Evolutionary conservation across 2,329 filamentous ascomycete genomes (phyloP), one percentile per base, ranked within the genome.

Genomic region (Aschersonia sp.): DNA sequence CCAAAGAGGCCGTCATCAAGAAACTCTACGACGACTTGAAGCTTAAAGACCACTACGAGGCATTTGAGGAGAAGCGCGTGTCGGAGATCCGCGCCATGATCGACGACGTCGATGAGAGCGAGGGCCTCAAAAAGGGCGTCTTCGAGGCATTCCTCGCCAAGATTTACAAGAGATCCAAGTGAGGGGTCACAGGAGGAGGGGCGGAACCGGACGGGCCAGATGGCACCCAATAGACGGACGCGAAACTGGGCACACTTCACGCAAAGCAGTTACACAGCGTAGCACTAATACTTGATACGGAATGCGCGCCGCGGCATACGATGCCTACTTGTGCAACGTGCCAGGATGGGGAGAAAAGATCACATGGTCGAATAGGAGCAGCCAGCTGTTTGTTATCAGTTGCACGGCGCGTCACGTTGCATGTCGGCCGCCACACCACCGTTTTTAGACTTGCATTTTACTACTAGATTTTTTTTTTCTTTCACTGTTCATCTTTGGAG

Each of bases 81-180:
- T 69, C 68, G n/a, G 84, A 92, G 63, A 77, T 98, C 56, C 76
- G 76, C 58, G 67, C 73, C 50, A 77, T 83, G 72, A 96, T 98
- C 59, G 75, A 73, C 29, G 69, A 80, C 51, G 72, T 97, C 46
- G 88, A 98, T 60, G 89, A 96, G 75, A 81, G 75, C 52, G 78
- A 85, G 54, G 92, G 92, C 12, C 69, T 98, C 60, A 96, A 94
- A 77, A 92, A 87, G 76, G 77, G 75, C 50, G 78, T 97, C 41
- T 95, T 97, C 56, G 84, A 94, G 58, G 76, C 78, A 43, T 98
- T 97, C 75, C 72, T 98, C 54, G 73, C 75, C 66, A 98, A 98
- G 78, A 97, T 98, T 63, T 97, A 97, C 78, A 95, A 95, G 81
- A 78, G 92, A 62, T 92, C 79, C 77, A 97, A 95, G 71, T 97